A percentile compares a stretch with the other conserved stretches of the same genome.
These are phyloP conservation scores for Ophiocordyceps robertsii DNA, from an alignment of 2,329 filamentous ascomycete species.

Conservation along the genomic window DNA sequence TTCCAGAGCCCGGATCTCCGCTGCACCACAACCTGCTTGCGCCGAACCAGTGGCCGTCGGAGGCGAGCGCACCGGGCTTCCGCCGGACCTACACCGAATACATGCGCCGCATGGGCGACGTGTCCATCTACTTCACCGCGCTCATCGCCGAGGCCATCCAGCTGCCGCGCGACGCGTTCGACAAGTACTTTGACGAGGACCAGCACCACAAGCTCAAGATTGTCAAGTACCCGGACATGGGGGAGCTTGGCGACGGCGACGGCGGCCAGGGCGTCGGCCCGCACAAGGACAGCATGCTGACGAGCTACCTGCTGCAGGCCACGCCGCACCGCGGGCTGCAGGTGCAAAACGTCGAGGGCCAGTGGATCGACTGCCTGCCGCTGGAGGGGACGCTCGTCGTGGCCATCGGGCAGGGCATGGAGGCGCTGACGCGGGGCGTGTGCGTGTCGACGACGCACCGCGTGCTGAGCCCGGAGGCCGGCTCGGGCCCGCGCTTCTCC, in stretches of 20 bases:
- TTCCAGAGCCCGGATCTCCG: slow-evolving; percentile 49
- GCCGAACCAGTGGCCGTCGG: slow-evolving; percentile 69
- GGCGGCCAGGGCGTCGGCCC: slow-evolving; percentile 54
- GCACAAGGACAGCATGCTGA: slow-evolving; percentile 78
- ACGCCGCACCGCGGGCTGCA: slow-evolving; percentile 64
- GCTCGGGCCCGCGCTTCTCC: slow-evolving; percentile 59
- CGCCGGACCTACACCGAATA: slow-evolving; percentile 58
- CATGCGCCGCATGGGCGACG: slow-evolving; percentile 58
- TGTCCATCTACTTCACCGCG: slow-evolving; percentile 62
- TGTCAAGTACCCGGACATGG: slow-evolving; percentile 67
- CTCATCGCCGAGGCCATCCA: slow-evolving; percentile 77
- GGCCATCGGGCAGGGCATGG: slow-evolving; percentile 75
- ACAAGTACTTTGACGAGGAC: slow-evolving; percentile 62
- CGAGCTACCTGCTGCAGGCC: slow-evolving; percentile 69
- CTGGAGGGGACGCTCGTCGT: slow-evolving; percentile 68
- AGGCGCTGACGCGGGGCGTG: slow-evolving; percentile 72
- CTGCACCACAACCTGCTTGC: slow-evolving; percentile 62
- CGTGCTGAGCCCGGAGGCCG: slow-evolving; percentile 60
- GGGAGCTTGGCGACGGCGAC: slow-evolving; percentile 37
- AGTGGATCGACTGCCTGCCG: slow-evolving; percentile 75
- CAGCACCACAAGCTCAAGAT: slow-evolving; percentile 84
- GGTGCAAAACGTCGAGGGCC: slow-evolving; percentile 64
- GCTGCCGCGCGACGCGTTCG: slow-evolving; percentile 55
- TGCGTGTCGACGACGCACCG: slow-evolving; percentile 74
- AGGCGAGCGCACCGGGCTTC: slow-evolving; percentile 51